phyloP scores from a whole-genome alignment of 2,329 filamentous ascomycete species.

The Paracoccidioides lutzii region DNA sequence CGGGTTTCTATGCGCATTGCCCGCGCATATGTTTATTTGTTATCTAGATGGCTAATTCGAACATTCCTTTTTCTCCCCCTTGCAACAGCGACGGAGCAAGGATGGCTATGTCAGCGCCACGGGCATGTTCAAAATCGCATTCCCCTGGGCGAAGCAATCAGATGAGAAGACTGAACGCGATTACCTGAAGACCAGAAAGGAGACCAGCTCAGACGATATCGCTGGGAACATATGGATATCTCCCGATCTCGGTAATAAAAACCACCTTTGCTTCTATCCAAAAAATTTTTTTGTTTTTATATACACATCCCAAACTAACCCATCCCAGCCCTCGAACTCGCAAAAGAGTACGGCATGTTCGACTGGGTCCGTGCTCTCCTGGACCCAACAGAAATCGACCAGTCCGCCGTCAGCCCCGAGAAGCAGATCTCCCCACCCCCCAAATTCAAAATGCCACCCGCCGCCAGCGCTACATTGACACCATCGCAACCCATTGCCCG shows the following conservation, averaged over 20 bases:
- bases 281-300: neutral
- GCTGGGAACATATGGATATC: conserved; percentile 96
- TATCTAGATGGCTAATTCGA: neutral
- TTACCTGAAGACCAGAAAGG: conserved; percentile 69
- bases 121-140: conserved; percentile 58
- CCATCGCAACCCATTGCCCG: conserved; percentile 23
- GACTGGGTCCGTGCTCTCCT: conserved; percentile 88
- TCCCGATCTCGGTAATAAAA: conserved; percentile 50
- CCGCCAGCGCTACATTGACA: conserved; percentile 24
- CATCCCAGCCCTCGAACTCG: conserved; percentile 58
- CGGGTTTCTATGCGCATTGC: neutral
- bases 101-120: conserved; percentile 55
- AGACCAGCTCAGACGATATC: conserved; percentile 80
- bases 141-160: conserved; percentile 48
- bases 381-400: conserved; percentile 68
- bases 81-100: conserved; percentile 45
- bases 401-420: conserved; percentile 52
- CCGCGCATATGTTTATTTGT: neutral
- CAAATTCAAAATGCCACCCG: conserved; percentile 51
- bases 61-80: neutral
- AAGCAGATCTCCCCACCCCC: conserved; percentile 74
- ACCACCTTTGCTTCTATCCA: neutral
- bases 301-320: neutral
- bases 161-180: conserved; percentile 49
- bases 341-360: conserved; percentile 73